Base-by-base conservation (phyloP, 345 rosid species). In the Gossypium mustelinum region DNA sequence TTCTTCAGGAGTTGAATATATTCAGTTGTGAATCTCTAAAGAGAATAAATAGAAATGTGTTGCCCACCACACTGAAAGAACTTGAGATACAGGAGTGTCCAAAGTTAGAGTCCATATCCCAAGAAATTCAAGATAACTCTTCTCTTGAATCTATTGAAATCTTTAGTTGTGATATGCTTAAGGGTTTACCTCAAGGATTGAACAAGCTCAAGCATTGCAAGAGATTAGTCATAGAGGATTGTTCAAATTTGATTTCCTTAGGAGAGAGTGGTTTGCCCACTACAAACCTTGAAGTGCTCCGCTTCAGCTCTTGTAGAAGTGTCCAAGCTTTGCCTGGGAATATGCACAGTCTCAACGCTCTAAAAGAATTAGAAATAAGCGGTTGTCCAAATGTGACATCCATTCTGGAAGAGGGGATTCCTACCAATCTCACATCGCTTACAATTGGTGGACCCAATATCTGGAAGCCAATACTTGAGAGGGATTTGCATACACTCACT, bases 21-120 rank as follows among this genome's bases (percentile, higher is more conserved):
- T 0, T 0, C 2, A 0, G 0, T 4, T 65, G 69, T 18, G 25
- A 8, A 8, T 63, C 68, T 43, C 2, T 65, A 25, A 11, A 43
- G 13, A 43, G 27, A 43, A 43, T 65, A 65, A 17, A 11, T 24
- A 18, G 16, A 41, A 44, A 0, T 1, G 16, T 18, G 51, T 65
- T 65, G 11, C 69, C 45, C 20, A 0, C 45, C 7, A 17, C 24
- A 13, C 71, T 78, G 4, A 22, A 57, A 25, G 14, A 24, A 1
- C 65, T 79, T 56, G 0, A 2, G 1, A 69, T 69, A 18, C 0
- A 3, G 0, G 0, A 3, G 0, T 79, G 81, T 25, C 24, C 25
- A 48, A 61, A 69, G 8, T 60, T 63, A 9, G 68, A 63, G 22
- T 63, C 48, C 22, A 34, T 24, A 4, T 14, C 47, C 1, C 64